phyloP scores from a whole-genome alignment of 306 rosid species.

The Coriaria nepalensis region DNA sequence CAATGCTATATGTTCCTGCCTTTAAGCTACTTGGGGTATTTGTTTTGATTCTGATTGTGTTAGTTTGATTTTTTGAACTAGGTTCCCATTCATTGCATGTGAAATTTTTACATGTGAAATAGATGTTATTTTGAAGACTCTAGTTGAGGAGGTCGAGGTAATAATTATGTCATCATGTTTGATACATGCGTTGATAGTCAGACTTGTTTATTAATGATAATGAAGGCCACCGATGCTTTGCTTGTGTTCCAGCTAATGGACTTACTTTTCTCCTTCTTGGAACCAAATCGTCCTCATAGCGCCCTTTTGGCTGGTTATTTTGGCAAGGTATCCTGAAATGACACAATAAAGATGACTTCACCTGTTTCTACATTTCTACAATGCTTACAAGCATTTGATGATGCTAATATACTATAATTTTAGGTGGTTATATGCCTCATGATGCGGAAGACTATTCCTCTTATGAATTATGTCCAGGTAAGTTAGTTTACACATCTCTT shows the following conservation, averaged over 20 bases:
- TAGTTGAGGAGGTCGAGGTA: conserved; percentile 99
- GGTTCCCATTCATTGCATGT: conserved; percentile 96
- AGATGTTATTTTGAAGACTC: conserved; percentile 92
- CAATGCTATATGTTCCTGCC: not conserved
- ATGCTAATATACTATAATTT: conserved; percentile 10
- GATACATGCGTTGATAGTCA: too few species aligned
- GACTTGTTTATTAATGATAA: too few species aligned
- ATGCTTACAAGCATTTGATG: not conserved
- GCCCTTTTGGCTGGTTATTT: conserved; percentile 86
- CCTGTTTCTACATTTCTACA: not conserved
- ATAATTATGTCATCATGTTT: too few species aligned
- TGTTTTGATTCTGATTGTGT: conserved; percentile 16
- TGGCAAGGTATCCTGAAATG: conserved; percentile 53
- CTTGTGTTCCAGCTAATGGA: conserved; percentile 64
- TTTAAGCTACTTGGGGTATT: conserved; percentile 1
- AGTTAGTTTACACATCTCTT: conserved; percentile 13
- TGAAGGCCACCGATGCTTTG: conserved; percentile 6
- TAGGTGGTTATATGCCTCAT: conserved; percentile 93
- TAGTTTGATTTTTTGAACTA: conserved; percentile 20
- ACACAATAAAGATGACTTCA: conserved; percentile 12
- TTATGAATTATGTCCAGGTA: conserved; percentile 95
- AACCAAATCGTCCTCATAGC: conserved; percentile 70
- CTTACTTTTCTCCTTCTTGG: conserved; percentile 90
- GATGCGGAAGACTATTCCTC: conserved; percentile 86
- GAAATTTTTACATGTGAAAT: conserved; percentile 96